phyloP scores from a whole-genome alignment of 306 rosid genomes.

The Vigna nakashimae region DNA sequence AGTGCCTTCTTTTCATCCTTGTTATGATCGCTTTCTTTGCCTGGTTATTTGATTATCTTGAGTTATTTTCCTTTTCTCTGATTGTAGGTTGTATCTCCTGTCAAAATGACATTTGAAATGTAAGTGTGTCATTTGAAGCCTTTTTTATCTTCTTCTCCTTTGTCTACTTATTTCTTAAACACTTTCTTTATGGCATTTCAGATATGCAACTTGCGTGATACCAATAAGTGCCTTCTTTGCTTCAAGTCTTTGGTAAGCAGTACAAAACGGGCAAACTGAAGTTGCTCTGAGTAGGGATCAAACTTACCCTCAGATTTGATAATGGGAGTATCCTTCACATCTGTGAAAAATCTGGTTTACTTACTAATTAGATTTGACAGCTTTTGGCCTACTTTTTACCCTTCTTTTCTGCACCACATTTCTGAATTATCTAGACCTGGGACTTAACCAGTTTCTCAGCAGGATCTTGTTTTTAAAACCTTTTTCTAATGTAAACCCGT shows the following conservation, averaged over 20 bases:
- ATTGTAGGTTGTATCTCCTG: conserved; percentile 90
- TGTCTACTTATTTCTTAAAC: conserved; percentile 18
- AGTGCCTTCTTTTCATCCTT: not conserved
- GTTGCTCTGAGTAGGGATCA: not conserved
- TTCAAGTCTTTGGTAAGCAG: conserved; percentile 92
- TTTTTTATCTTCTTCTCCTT: conserved; percentile 21
- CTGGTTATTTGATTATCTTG: conserved; percentile 16
- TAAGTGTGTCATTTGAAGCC: conserved; percentile 51
- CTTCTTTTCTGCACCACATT: not conserved
- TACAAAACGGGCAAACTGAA: not conserved
- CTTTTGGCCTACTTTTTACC: not conserved
- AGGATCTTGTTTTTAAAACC: not conserved
- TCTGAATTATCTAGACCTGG: not conserved
- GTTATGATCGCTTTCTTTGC: not conserved
- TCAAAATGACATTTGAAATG: conserved; percentile 95
- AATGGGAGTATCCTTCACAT: not conserved
- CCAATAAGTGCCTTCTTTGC: conserved; percentile 98
- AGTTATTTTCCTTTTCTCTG: conserved; percentile 31
- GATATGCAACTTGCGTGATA: conserved; percentile 93
- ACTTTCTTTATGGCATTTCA: conserved; percentile 47
- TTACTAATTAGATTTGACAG: not conserved
- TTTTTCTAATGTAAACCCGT: not conserved
- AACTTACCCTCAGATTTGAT: not conserved
- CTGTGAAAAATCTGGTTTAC: not conserved
- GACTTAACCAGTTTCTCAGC: not conserved